Conservation (phyloP, 805 yeast genomes). For the Candida railenensis region DNA sequence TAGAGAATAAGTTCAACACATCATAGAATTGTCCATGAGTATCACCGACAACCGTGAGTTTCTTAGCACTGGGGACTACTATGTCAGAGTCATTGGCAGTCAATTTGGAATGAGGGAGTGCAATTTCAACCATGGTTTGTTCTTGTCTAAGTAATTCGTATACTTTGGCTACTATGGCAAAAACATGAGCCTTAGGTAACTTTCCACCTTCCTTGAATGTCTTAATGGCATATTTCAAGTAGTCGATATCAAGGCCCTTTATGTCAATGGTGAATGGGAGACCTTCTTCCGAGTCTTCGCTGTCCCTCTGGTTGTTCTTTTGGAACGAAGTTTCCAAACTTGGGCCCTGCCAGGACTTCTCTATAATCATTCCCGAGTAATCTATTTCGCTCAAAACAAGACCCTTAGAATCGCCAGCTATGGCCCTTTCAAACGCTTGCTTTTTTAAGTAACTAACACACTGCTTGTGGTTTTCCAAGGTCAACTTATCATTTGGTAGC, state of each 20-base stretch:
- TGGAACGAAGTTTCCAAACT: constrained; percentile 26
- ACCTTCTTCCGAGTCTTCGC: constrained; percentile 21
- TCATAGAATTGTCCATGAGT: constrained; percentile 97
- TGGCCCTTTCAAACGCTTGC: constrained; percentile 83
- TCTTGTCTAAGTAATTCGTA: constrained; percentile 63
- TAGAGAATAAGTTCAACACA: constrained; percentile 72
- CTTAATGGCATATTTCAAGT: constrained; percentile 64
- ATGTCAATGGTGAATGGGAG: constrained; percentile 18
- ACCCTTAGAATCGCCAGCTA: constrained; percentile 65
- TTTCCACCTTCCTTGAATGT: constrained; percentile 72
- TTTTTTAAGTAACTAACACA: constrained; percentile 66
- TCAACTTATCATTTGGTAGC: constrained; percentile 69
- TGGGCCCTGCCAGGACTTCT: constrained; percentile 62
- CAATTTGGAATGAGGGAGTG: constrained; percentile 34
- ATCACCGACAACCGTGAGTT: constrained; percentile 90
- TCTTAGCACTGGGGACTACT: constrained; percentile 30
- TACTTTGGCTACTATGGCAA: constrained; percentile 75
- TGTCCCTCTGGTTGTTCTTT: constrained; percentile 5
- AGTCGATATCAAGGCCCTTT: constrained; percentile 47
- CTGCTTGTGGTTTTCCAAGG: constrained; percentile 59
- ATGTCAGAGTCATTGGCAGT: constrained; percentile 19
- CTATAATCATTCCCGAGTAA: constrained; percentile 48
- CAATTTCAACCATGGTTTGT: constrained; percentile 73
- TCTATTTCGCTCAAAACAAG: constrained; percentile 49
- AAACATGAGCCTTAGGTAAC: constrained; percentile 79